phyloP scores from a whole-genome alignment of 2,329 filamentous ascomycete genomes.

The Alternaria dauci region DNA sequence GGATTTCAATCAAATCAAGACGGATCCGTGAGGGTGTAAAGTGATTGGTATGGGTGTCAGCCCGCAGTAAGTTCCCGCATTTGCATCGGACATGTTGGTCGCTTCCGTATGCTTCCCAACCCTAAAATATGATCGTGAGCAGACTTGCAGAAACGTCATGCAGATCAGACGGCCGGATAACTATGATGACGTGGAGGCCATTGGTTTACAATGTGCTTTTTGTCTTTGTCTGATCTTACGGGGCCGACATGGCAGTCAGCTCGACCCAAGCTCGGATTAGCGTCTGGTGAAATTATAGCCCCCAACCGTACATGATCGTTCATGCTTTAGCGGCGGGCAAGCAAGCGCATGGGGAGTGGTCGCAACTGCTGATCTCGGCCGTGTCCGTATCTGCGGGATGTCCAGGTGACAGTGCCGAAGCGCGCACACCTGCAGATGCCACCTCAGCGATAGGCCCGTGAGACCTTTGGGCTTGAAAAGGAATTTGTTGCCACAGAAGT shows the following conservation, averaged over 20 bases:
- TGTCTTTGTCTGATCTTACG: neutral
- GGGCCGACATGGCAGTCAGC: neutral
- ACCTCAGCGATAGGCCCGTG: neutral
- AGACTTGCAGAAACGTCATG: neutral
- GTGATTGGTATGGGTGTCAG: neutral
- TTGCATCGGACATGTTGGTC: neutral
- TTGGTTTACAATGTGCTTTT: slow-evolving; percentile 2
- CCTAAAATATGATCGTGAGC: neutral
- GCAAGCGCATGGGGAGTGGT: neutral
- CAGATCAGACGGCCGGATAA: neutral
- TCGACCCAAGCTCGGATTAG: neutral
- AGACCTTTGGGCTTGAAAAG: neutral
- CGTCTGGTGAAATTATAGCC: neutral
- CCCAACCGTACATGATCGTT: neutral
- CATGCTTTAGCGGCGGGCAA: neutral
- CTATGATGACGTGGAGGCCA: neutral
- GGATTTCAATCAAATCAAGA: neutral
- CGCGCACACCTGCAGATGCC: neutral
- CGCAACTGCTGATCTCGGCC: neutral
- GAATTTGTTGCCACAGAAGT: neutral
- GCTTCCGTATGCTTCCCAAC: neutral
- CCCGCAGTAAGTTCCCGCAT: neutral
- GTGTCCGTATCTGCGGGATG: neutral
- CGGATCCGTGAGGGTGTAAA: neutral
- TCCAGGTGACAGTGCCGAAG: neutral